These are phyloP conservation scores for Candida labiduridarum DNA, from an alignment of 1,139 yeast species.

Conservation along the genomic window DNA sequence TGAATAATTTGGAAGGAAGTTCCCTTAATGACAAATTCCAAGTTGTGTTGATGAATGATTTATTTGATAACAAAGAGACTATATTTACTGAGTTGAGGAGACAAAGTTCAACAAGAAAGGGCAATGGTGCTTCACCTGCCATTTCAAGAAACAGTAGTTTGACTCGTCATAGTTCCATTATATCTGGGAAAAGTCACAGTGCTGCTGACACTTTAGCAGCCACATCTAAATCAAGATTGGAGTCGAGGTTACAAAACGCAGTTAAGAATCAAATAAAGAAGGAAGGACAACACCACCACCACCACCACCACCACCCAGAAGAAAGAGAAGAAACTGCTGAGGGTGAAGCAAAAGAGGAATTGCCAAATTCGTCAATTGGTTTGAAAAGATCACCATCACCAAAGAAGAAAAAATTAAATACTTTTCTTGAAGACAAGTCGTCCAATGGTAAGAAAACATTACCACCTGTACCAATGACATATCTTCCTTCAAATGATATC, in stretches of 20 bases:
- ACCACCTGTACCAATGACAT: constrained; percentile 25
- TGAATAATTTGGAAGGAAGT: constrained; percentile 5
- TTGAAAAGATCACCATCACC: constrained; percentile 45
- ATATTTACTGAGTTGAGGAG: constrained; percentile 51
- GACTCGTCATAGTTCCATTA: constrained; percentile 14
- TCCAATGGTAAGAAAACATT: background rate
- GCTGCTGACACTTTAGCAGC: constrained; percentile 15
- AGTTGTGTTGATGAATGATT: constrained; percentile 58
- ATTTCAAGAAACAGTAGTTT: constrained; percentile 8
- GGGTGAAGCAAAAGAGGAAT: constrained; percentile 6
- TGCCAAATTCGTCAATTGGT: constrained; percentile 21
- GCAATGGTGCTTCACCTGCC: constrained; percentile 10
- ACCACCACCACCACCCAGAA: too few relatives aligned
- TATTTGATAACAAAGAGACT: constrained; percentile 33
- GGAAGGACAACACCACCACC: background rate
- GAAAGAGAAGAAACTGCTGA: background rate
- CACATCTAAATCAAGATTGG: constrained; percentile 32
- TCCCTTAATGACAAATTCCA: constrained; percentile 58
- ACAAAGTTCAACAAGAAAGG: constrained; percentile 27
- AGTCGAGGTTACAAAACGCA: constrained; percentile 34
- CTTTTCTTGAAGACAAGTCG: constrained; percentile 21
- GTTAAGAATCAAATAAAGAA: constrained; percentile 18
- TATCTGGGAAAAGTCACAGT: constrained; percentile 2
- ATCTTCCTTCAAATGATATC: constrained; percentile 35
- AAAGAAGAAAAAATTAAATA: constrained; percentile 36